Percentiles rank a stretch among this genome's conserved stretches.
Conservation (phyloP, 305 asterid species). For the Plantago coronopus region DNA sequence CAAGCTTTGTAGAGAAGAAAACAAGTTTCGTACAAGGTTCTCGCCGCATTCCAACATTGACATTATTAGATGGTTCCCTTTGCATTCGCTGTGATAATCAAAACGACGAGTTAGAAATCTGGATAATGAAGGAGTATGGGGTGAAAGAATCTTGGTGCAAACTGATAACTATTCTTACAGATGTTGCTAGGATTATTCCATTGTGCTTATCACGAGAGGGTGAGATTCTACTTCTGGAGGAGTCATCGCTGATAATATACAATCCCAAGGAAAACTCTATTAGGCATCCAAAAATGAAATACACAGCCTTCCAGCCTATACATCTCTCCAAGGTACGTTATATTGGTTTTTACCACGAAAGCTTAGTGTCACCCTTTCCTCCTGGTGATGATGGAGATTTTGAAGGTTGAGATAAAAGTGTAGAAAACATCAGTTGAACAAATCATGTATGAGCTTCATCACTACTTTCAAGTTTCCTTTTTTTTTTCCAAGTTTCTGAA, state of each 20-base stretch:
- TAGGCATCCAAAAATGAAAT: no score
- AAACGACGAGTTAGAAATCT: conserved; percentile 23
- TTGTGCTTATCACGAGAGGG: conserved; percentile 27
- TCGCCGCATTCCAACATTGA: conserved; percentile 10
- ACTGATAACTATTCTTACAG: conserved; percentile 23
- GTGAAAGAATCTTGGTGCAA: conserved; percentile 32
- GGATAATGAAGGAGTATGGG: conserved; percentile 32
- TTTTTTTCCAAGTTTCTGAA: no score
- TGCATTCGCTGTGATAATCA: conserved; percentile 24
- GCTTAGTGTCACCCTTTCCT: conserved; percentile 23
- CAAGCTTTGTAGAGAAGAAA: no score
- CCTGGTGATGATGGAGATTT: no score
- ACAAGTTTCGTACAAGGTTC: no score
- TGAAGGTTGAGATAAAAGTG: no score
- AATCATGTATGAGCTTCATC: no score
- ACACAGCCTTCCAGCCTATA: no score
- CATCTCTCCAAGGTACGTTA: no score
- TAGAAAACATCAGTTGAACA: no score
- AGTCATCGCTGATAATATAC: conserved; percentile 12
- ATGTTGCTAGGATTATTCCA: conserved; percentile 15
- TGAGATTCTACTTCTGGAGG: conserved; percentile 22
- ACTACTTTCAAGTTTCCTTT: no score
- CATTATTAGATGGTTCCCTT: conserved; percentile 25
- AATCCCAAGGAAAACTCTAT: no score
- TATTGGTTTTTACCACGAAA: conserved; percentile 12